Base-by-base conservation (phyloP, 805 yeast genomes). In the Novakomyces olei region DNA sequence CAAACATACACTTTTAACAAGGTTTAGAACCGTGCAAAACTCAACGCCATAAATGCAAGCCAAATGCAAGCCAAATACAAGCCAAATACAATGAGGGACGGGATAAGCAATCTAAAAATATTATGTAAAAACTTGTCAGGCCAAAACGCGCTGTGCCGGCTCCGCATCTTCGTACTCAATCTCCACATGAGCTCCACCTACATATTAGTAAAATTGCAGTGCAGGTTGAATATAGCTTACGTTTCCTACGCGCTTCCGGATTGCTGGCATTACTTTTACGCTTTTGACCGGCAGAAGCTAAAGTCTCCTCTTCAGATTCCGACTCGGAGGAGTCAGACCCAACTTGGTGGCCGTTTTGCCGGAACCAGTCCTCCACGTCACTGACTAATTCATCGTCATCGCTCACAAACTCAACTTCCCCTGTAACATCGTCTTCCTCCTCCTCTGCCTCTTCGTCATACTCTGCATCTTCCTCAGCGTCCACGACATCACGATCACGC, bases 391-490 rank as follows among this genome's bases (percentile, higher is more conserved):
- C 41, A 16, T 34, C 43, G 15, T 37, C 39, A 26, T 48, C 70
- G 26, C 50, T 62, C 36, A 54, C 57, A 18, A 53, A 48, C 20
- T 67, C 73, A 29, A 58, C 54, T 95, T 95, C 85, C 45, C 85
- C 94, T 57, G 83, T 95, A 58, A 85, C 67, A 48, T 88, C 95
- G 17, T 80, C 93, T 44, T 79, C 57, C 42, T 80, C 81, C 51
- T 83, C 96, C 27, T 79, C 72, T 15, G 37, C 42, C 51, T 79
- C 80, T 39, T 65, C 69, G 15, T 56, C 63, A 19, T 45, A 68
- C 32, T 63, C 65, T 29, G 53, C 67, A 35, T 62, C 64, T 19
- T 58, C 65, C 28, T 59, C 63, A 30, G 58, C 63, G 30, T 61
- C 67, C 30, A 51, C 63, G 29, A 59, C 65, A 17, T 41, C 49